A percentile compares a stretch with the other conserved stretches of the same genome.
Conservation (phyloP, 202 grass and related monocot species). For the Dendrocalamus latiflorus region DNA sequence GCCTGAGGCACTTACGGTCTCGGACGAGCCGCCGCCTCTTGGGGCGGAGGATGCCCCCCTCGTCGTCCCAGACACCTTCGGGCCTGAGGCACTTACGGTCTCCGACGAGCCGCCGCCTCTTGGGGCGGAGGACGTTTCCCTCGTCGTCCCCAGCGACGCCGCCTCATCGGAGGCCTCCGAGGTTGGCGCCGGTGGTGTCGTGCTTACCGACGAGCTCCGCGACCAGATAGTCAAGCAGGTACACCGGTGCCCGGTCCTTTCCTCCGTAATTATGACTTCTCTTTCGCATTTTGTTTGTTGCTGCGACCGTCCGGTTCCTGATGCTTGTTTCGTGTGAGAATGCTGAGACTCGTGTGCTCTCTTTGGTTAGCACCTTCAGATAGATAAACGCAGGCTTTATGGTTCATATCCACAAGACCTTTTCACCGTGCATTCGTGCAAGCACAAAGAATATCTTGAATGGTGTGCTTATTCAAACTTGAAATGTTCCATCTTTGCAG, state of each 20-base stretch:
- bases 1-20: neutral
- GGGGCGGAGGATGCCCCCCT: neutral
- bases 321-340: conserved; percentile 1
- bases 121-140: neutral
- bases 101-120: neutral
- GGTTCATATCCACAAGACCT: neutral
- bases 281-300: neutral
- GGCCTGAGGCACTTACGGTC: neutral
- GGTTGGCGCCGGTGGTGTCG: conserved; percentile 1
- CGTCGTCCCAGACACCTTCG: neutral
- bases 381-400: neutral
- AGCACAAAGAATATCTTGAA: neutral
- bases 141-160: conserved; percentile 9
- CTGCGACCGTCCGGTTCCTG: neutral
- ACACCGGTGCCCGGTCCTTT: neutral
- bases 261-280: neutral
- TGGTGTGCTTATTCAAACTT: neutral
- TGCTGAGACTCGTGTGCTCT: neutral
- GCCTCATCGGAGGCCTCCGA: neutral
- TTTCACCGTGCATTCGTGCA: neutral
- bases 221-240: conserved; percentile 71
- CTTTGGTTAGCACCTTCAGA: neutral
- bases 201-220: conserved; percentile 60
- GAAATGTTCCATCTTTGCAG: conserved; percentile 29
- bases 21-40: neutral